A percentile compares a stretch with the other conserved stretches of the same genome.
Conservation (phyloP, 2,329 filamentous ascomycete genomes). For the Erysiphe pulchra region DNA sequence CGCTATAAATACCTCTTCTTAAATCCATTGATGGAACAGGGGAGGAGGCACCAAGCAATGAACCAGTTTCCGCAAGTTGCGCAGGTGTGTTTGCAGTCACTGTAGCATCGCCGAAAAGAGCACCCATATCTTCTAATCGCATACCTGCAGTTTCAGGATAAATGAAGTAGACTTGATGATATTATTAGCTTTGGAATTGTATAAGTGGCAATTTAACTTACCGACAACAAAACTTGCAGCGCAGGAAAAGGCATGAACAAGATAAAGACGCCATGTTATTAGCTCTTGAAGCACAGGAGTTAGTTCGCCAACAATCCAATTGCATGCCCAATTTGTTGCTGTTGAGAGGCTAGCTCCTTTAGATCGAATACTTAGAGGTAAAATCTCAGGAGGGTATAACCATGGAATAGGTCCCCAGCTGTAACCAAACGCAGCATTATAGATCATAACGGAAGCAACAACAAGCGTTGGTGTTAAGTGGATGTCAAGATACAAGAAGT, state of each 20-base stretch:
- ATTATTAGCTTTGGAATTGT: not conserved
- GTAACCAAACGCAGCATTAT: constrained; percentile 91
- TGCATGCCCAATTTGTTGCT: constrained; percentile 93
- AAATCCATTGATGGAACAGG: constrained; percentile 55
- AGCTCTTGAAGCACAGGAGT: constrained; percentile 78
- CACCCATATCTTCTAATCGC: constrained; percentile 88
- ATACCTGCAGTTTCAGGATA: constrained; percentile 95
- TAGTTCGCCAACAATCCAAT: constrained; percentile 89
- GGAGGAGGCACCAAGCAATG: constrained; percentile 54
- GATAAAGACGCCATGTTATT: constrained; percentile 83
- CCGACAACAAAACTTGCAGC: constrained; percentile 85
- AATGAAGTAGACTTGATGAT: constrained; percentile 60
- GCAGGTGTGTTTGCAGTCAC: constrained; percentile 60
- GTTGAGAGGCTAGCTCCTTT: constrained; percentile 94
- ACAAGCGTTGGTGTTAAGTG: constrained; percentile 55
- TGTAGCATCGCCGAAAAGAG: constrained; percentile 77
- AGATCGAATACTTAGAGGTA: constrained; percentile 84
- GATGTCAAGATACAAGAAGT: constrained; percentile 81
- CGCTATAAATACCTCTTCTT: constrained; percentile 22
- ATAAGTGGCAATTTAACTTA: constrained; percentile 23
- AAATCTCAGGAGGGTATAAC: constrained; percentile 96
- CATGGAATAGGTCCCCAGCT: constrained; percentile 97
- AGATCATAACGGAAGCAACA: constrained; percentile 90
- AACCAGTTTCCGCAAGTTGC: constrained; percentile 54
- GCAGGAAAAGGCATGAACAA: constrained; percentile 93